These are phyloP conservation scores for Zasmidium cellare DNA, from an alignment of 2,329 filamentous ascomycete species.

Conservation along the genomic window DNA sequence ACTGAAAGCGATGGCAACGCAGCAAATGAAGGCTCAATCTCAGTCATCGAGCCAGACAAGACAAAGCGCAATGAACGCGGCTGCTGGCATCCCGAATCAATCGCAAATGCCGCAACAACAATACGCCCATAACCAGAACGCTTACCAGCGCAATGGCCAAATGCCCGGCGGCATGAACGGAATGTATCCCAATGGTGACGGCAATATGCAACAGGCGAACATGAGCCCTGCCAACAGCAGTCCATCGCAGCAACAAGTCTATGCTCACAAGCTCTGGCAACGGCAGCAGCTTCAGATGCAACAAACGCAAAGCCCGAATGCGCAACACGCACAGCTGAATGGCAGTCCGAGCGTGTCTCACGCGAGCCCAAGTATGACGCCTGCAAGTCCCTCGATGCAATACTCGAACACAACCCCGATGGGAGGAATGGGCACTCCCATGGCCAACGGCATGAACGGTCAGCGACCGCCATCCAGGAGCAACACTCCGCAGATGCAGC, in stretches of 20 bases:
- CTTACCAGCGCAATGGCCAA: slow-evolving; percentile 27
- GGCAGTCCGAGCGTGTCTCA: slow-evolving; percentile 31
- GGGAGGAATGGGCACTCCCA: slow-evolving; percentile 10
- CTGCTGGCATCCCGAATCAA: slow-evolving; percentile 33
- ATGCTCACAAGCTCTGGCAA: slow-evolving; percentile 30
- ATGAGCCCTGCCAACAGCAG: slow-evolving; percentile 19
- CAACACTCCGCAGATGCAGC: slow-evolving; percentile 34
- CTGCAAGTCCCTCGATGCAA: slow-evolving; percentile 23
- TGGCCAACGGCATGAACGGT: slow-evolving; percentile 8
- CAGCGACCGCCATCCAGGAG: slow-evolving; percentile 29
- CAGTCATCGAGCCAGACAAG: slow-evolving; percentile 32
- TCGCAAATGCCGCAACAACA: slow-evolving; percentile 23
- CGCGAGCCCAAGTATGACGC: slow-evolving; percentile 32
- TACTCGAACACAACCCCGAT: slow-evolving; percentile 23
- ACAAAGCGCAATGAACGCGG: slow-evolving; percentile 41
- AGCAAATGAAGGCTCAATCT: slow-evolving; percentile 47
- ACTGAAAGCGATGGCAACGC: slow-evolving; percentile 53
- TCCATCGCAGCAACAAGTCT: slow-evolving; percentile 24
- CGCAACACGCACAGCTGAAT: slow-evolving; percentile 25
- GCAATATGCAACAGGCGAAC: slow-evolving; percentile 16
- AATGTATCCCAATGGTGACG: slow-evolving; percentile 12
- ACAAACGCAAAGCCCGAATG: slow-evolving; percentile 28
- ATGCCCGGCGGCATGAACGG: slow-evolving; percentile 20
- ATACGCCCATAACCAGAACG: slow-evolving; percentile 25
- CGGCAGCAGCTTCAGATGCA: slow-evolving; percentile 31